A percentile compares a stretch with the other conserved stretches of the same genome.
Evolutionary conservation across 2,329 filamentous ascomycete species (phyloP).

Genomic region (Lachnellula willkommii): DNA sequence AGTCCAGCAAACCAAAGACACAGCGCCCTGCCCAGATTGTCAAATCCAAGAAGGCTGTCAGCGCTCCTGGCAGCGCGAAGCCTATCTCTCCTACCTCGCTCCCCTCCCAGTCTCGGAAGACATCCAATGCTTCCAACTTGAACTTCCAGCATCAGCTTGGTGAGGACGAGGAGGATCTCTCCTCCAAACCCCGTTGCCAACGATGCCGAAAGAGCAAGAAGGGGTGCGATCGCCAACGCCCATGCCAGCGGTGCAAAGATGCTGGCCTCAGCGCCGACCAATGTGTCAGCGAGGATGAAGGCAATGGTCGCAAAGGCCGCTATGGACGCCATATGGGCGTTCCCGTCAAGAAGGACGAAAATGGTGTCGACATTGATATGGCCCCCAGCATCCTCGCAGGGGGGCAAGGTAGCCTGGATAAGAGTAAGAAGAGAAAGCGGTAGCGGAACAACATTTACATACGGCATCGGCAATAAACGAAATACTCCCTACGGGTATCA

Average conservation of each 20-base stretch:
- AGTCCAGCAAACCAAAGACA: constrained; percentile 40
- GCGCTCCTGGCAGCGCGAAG: constrained; percentile 34
- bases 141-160: constrained; percentile 58
- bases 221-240: constrained; percentile 92
- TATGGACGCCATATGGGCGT: constrained; percentile 72
- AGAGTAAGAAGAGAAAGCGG: constrained; percentile 67
- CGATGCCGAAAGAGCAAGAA: constrained; percentile 99
- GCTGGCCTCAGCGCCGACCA: constrained; percentile 89
- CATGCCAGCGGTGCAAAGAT: constrained; percentile 92
- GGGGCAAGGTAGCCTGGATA: constrained; percentile 41
- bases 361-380: constrained; percentile 31
- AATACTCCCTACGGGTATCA: constrained; percentile 16
- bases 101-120: constrained; percentile 67
- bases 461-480: neutral
- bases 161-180: constrained; percentile 80
- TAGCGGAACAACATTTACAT: constrained; percentile 28
- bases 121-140: constrained; percentile 62
- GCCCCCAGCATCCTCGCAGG: constrained; percentile 30
- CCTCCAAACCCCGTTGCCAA: constrained; percentile 93
- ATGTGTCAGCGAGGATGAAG: constrained; percentile 96
- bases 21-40: constrained; percentile 25
- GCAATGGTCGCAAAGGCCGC: constrained; percentile 91
- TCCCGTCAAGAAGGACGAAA: constrained; percentile 54
- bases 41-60: constrained; percentile 48
- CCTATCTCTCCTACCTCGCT: constrained; percentile 62